Evolutionary conservation across 371 early-diverging fungal species (phyloP).

Genomic region (Mortierella sp.): DNA sequence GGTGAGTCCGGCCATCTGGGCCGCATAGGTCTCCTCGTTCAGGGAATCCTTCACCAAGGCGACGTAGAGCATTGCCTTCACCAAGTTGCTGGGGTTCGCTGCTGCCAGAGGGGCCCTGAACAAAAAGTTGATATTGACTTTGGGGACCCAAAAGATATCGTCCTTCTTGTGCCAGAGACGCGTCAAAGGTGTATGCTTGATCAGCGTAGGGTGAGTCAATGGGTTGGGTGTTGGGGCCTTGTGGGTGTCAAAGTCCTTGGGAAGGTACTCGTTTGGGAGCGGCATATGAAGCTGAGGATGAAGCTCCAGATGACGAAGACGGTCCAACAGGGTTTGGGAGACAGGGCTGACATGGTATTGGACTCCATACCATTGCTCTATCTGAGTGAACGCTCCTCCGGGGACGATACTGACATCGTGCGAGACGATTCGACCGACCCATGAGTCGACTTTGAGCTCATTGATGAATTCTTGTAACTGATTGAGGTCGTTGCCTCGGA

Average conservation of each 20-base stretch:
- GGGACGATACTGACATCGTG: constrained; percentile 31
- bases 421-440: constrained; percentile 25
- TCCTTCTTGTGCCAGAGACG: constrained; percentile 96
- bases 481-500: constrained; percentile 68
- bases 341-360: constrained; percentile 79
- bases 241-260: constrained; percentile 72
- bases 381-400: constrained; percentile 62
- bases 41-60: constrained; percentile 84
- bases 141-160: constrained; percentile 89
- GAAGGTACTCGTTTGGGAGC: constrained; percentile 85
- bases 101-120: constrained; percentile 8
- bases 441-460: constrained; percentile 73
- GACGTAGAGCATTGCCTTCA: constrained; percentile 71
- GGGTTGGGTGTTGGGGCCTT: constrained; percentile 42
- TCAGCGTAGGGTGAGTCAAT: constrained; percentile 62
- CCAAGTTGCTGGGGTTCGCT: constrained; percentile 55
- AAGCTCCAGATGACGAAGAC: constrained; percentile 57
- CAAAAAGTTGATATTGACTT: constrained; percentile 58
- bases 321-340: constrained; percentile 62
- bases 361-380: constrained; percentile 86
- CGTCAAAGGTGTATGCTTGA: constrained; percentile 70
- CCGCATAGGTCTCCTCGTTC: constrained; percentile 87
- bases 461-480: constrained; percentile 66
- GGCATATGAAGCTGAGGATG: constrained; percentile 80
- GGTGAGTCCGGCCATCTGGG: constrained; percentile 84